phyloP scores from a whole-genome alignment of 306 rosid species.

The Senna tora region DNA sequence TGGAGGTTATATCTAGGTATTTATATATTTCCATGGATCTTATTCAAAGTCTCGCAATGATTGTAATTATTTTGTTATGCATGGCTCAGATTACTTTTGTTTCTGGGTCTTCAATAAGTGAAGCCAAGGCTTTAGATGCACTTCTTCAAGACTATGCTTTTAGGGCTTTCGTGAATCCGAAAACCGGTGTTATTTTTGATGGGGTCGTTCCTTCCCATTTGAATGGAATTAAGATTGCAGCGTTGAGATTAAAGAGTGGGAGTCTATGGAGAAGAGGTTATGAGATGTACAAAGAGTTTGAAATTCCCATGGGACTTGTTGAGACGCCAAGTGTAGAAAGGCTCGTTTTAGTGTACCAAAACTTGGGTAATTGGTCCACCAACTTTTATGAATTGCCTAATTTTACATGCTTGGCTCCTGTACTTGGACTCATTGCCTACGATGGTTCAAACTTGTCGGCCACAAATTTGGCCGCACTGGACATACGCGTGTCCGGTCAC shows the following conservation, averaged over 20 bases:
- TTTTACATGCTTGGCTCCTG: constrained; percentile 76
- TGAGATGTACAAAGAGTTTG: constrained; percentile 62
- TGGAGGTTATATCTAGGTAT: neutral
- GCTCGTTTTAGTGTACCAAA: constrained; percentile 89
- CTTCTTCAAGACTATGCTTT: constrained; percentile 66
- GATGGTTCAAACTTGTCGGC: constrained; percentile 70
- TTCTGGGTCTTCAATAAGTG: constrained; percentile 35
- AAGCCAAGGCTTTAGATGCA: constrained; percentile 49
- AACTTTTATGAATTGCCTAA: constrained; percentile 64
- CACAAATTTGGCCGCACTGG: constrained; percentile 50
- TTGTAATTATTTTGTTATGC: constrained; percentile 49
- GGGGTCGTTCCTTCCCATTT: constrained; percentile 57
- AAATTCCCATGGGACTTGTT: constrained; percentile 53
- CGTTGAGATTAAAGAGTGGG: constrained; percentile 79
- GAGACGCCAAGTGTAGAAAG: constrained; percentile 72
- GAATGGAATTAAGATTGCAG: constrained; percentile 54
- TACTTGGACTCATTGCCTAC: constrained; percentile 84
- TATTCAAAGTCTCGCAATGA: constrained; percentile 58
- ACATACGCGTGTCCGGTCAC: constrained; percentile 44
- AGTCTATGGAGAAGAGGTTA: constrained; percentile 78
- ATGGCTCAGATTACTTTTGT: constrained; percentile 45
- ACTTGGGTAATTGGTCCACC: constrained; percentile 68
- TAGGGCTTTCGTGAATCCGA: constrained; percentile 56
- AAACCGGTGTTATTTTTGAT: constrained; percentile 56
- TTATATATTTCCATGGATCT: constrained; percentile 53